phyloP scores from a whole-genome alignment of 495 filamentous ascomycete genomes.

The Chaetomium fimeti region DNA sequence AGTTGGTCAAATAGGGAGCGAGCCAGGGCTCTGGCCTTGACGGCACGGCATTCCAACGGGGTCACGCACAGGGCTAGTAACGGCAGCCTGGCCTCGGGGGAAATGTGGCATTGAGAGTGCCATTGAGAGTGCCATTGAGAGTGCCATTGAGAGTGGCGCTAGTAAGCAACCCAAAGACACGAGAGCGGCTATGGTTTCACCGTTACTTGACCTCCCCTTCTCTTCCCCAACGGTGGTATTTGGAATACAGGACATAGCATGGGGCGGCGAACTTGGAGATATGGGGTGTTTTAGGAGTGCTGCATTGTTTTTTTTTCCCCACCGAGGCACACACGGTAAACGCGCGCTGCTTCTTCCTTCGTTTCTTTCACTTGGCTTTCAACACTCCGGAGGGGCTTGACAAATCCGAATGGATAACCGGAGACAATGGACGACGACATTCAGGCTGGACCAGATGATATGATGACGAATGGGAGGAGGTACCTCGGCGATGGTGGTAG shows the following conservation, averaged over 20 bases:
- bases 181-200: not conserved
- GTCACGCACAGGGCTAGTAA: conserved; percentile 14
- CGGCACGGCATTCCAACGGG: conserved; percentile 22
- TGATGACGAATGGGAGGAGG: not conserved
- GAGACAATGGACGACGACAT: not conserved
- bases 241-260: conserved; percentile 25
- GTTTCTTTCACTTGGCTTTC: not conserved
- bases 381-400: not conserved
- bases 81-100: conserved; percentile 7
- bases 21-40: not conserved
- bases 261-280: conserved; percentile 28
- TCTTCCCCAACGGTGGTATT: not conserved
- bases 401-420: not conserved
- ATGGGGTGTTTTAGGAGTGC: not conserved
- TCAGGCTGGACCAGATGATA: not conserved
- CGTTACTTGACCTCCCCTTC: not conserved
- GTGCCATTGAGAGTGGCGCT: not conserved
- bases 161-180: not conserved
- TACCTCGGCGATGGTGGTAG: not conserved
- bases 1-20: conserved; percentile 36
- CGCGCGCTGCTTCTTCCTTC: not conserved
- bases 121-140: too few species aligned
- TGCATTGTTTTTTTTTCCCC: conserved; percentile 14
- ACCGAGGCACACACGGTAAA: not conserved
- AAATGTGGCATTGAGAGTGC: conserved; percentile 3